Percentiles rank a stretch among this genome's conserved stretches.
Evolutionary conservation across 495 filamentous ascomycete species (phyloP).

Genomic region (Aspergillus baeticus): DNA sequence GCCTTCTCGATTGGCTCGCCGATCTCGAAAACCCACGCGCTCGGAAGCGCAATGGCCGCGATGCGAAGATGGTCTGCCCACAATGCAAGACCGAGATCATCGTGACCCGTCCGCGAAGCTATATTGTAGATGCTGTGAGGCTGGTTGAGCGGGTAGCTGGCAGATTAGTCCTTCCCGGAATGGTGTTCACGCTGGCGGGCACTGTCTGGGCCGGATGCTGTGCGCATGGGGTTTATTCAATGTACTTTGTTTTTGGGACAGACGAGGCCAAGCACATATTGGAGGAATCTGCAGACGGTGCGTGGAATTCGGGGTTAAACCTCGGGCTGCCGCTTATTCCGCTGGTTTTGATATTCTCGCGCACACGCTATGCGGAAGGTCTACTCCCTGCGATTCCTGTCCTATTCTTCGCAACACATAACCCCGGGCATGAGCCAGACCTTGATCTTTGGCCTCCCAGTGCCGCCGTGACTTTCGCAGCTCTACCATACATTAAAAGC

Average conservation of each 20-base stretch:
- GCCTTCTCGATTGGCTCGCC: slow-evolving; percentile 86
- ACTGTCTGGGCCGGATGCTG: slow-evolving; percentile 56
- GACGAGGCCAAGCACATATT: slow-evolving; percentile 56
- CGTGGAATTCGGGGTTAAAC: slow-evolving; percentile 42
- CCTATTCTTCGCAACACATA: slow-evolving; percentile 56
- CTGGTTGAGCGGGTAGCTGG: slow-evolving; percentile 53
- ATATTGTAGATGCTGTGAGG: slow-evolving; percentile 59
- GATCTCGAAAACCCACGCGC: slow-evolving; percentile 67
- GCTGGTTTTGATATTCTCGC: slow-evolving; percentile 55
- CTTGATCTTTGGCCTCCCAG: slow-evolving; percentile 70
- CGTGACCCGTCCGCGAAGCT: slow-evolving; percentile 68
- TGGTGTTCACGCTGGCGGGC: slow-evolving; percentile 52
- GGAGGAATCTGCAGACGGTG: slow-evolving; percentile 35
- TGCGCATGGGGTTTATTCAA: slow-evolving; percentile 57
- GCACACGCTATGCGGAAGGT: slow-evolving; percentile 57
- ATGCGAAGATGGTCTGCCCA: slow-evolving; percentile 70
- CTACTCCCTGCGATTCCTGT: slow-evolving; percentile 62
- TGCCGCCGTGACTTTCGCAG: slow-evolving; percentile 64
- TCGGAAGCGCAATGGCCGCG: slow-evolving; percentile 45
- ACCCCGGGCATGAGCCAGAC: slow-evolving; percentile 41
- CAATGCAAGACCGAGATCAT: slow-evolving; percentile 83
- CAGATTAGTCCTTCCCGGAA: slow-evolving; percentile 55
- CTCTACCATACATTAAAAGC: slow-evolving; percentile 66
- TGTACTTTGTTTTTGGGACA: slow-evolving; percentile 62
- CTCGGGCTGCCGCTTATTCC: slow-evolving; percentile 65